Evolutionary conservation across 1,284 basidiomycete species (phyloP).

Genomic region (Tylopilus sp.): DNA sequence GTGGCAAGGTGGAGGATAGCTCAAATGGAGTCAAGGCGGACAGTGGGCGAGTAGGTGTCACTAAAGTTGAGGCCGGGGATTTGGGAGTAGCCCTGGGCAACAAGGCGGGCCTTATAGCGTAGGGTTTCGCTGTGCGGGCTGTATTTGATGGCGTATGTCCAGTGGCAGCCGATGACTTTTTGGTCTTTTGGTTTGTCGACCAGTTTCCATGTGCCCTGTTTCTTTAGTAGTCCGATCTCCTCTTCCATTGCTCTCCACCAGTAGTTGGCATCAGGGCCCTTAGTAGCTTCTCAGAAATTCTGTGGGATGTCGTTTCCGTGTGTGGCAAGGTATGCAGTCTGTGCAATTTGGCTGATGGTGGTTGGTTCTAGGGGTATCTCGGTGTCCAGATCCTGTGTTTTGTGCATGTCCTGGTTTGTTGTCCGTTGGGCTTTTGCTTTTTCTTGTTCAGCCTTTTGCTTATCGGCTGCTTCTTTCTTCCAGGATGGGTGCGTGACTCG

Average conservation of each 20-base stretch:
- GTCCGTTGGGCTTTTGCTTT: not conserved
- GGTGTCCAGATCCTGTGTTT: not conserved
- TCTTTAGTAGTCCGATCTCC: not conserved
- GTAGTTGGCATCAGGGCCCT: not conserved
- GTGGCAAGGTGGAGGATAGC: constrained; percentile 21
- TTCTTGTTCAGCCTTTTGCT: not conserved
- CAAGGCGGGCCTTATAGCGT: no score
- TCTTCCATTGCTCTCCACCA: not conserved
- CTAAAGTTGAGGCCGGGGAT: no score
- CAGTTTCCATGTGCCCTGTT: not conserved
- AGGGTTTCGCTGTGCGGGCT: no score
- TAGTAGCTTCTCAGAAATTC: not conserved
- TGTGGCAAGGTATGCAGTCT: not conserved
- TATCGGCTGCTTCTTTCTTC: constrained; percentile 3
- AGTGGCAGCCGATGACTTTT: not conserved
- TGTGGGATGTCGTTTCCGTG: not conserved
- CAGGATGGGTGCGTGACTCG: not conserved
- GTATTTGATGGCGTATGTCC: not conserved
- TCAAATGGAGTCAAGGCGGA: constrained; percentile 41
- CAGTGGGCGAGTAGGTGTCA: constrained; percentile 30
- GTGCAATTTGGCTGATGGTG: not conserved
- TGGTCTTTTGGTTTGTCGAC: not conserved
- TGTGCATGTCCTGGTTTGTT: not conserved
- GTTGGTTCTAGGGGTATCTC: not conserved
- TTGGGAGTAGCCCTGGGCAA: no score